phyloP scores from a whole-genome alignment of 164 flowering plant species.

The Warburgia ugandensis region DNA sequence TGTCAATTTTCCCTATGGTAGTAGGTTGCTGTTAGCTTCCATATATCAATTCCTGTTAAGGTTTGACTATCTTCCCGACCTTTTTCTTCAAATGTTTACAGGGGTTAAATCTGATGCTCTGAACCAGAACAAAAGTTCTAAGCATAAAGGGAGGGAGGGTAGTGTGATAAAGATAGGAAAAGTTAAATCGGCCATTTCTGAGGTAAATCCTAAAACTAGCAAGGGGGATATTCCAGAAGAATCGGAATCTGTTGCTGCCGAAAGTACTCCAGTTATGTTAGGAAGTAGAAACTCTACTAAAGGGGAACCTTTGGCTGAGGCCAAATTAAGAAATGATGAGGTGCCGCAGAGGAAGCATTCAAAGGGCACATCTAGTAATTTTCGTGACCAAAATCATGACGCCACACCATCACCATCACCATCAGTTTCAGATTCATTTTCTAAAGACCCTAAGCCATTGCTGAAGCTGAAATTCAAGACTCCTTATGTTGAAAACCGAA shows the following conservation, averaged over 20 bases:
- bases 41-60: no score
- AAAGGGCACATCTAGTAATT: constrained; percentile 21
- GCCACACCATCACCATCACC: constrained; percentile 11
- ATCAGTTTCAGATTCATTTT: constrained; percentile 25
- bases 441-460: constrained; percentile 62
- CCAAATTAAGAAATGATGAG: constrained; percentile 29
- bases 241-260: constrained; percentile 24
- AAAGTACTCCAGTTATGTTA: constrained; percentile 15
- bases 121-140: constrained; percentile 26
- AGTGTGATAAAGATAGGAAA: constrained; percentile 48
- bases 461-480: constrained; percentile 79
- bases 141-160: constrained; percentile 34
- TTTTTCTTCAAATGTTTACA: constrained; percentile 28
- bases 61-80: no score
- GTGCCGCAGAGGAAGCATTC: constrained; percentile 29
- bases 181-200: constrained; percentile 35
- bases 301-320: constrained; percentile 23
- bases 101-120: constrained; percentile 29
- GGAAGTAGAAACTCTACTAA: constrained; percentile 27
- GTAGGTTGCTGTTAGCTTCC: no score
- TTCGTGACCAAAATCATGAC: constrained; percentile 23
- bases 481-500: constrained; percentile 45
- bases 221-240: constrained; percentile 26
- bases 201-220: constrained; percentile 22
- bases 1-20: no score